A percentile compares a stretch with the other conserved stretches of the same genome.
Evolutionary conservation across 2,329 filamentous ascomycete genomes (phyloP).

Genomic region (Akanthomyces lecanii): DNA sequence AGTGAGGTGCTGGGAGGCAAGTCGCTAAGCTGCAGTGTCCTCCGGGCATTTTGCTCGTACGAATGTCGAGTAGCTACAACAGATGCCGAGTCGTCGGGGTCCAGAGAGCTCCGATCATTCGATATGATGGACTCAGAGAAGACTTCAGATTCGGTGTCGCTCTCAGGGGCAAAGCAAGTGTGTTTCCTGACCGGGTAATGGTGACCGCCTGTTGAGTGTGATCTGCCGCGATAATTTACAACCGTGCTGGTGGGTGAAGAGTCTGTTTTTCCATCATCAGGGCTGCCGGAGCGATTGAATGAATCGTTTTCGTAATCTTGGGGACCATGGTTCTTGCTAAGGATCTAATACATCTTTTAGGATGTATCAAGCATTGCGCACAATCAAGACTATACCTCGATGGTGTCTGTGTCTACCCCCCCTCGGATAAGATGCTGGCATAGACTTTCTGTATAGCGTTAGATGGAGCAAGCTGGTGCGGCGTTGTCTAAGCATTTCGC

Average conservation of each 20-base stretch:
- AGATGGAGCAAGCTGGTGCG: background rate
- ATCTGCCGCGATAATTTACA: constrained; percentile 6
- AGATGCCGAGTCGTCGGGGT: constrained; percentile 1
- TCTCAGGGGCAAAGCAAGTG: background rate
- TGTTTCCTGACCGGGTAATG: background rate
- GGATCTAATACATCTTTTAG: constrained; percentile 15
- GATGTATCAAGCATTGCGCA: background rate
- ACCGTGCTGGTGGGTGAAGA: background rate
- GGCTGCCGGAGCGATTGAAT: background rate
- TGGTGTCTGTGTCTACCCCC: constrained; percentile 43
- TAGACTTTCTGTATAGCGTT: constrained; percentile 35
- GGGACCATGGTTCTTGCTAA: background rate
- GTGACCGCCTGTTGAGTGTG: background rate
- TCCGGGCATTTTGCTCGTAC: constrained; percentile 37
- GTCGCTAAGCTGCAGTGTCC: constrained; percentile 60
- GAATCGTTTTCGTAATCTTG: background rate
- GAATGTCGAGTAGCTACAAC: constrained; percentile 18
- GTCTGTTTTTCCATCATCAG: background rate
- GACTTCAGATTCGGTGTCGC: constrained; percentile 5
- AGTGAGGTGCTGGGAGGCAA: constrained; percentile 60
- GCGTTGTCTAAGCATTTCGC: background rate
- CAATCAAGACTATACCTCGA: constrained; percentile 37
- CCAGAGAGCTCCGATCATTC: background rate
- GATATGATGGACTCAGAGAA: background rate
- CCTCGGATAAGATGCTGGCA: constrained; percentile 45